Base-by-base conservation (phyloP, 2,329 filamentous ascomycete genomes). In the Penicillium sp. region DNA sequence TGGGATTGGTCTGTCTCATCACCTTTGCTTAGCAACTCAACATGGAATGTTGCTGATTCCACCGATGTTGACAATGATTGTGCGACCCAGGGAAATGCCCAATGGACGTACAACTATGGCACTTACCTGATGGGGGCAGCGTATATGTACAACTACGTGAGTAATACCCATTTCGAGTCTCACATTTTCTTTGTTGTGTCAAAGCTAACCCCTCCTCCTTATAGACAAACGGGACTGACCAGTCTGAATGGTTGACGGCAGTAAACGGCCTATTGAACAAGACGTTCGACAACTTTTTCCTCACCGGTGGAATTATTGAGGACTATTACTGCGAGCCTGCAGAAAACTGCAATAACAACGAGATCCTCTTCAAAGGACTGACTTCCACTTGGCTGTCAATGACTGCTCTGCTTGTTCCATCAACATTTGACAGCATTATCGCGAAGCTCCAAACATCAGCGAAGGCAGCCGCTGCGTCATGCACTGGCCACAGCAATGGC, bases 81-180 rank as follows among this genome's bases (percentile, higher is more conserved):
- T 73, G 82, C 79, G 15, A 78, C 81, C 53, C 77, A 87, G 67
- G 83, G 86, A 74, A 79, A 82, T 64, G 77, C 82, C 1, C 86
- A 88, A 64, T 89, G 86, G 76, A 86, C 86, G 0, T 89, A 89
- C 71, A 87, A 86, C 58, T 82, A 84, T 9, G 87, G 82, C 1
- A 77, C 86, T 23, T 77, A 86, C 38, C 70, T 87, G 7, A 69
- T 73, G 53, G 88, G 88, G 1, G 81, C 82, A 0, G 87, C 87
- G 0, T 86, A 84, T 61, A 85, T 90, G 83, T 90, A 88, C 71
- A 89, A 90, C 68, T 81, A 69, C 66, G 80, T 82, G 68, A 64
- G 77, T 3, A 29, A 35, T 5, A 1, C 44, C n/a, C 15, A 4
- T 33, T 41, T 31, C 12, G 7, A 9, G 5, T n/a, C 15, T 38